Base-by-base conservation (phyloP, 345 rosid species). In the Syzygium oleosum region DNA sequence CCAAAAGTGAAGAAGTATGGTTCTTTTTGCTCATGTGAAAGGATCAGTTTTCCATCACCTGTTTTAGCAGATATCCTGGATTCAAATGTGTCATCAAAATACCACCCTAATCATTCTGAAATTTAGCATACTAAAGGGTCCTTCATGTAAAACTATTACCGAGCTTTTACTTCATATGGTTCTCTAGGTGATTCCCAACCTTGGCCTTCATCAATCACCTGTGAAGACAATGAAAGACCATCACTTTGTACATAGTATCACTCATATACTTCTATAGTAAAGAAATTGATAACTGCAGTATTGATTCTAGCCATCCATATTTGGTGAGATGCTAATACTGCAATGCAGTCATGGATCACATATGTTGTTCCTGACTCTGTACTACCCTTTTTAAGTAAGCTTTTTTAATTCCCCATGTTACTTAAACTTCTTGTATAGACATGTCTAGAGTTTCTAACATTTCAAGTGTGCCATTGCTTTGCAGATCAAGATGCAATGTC, bases 131-230 rank as follows among this genome's bases (percentile, higher is more conserved):
- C 55, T 25, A 51, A 80, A 52, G 85, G 31, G 8, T 19, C 55
- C 38, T 52, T n/a, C 78, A 73, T 16, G 68, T 63, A 87, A 22
- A 79, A 54, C 68, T 43, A 19, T 52, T 93, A 98, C 99, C 99
- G 88, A 87, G 95, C 97, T 91, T 93, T 93, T 41, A 96, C 95
- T 96, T 98, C 98, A 91, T 96, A 98, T 53, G 98, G 98, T 89
- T 93, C 95, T 92, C 98, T 93, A 61, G 99, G 99, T 79, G 98
- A 88, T 90, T 98, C 98, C 99, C 99, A 98, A 38, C 99, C 98
- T 90, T 96, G 92, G 5, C 99, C 99, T 88, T 98, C 99, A 34
- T 91, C 88, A 86, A 95, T 29, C 84, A 97, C 94, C 99, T 97
- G 88, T 87, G 77, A 91, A 92, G 63, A 73, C 49, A 73, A 38